These are phyloP conservation scores for Diaporthe ilicicola DNA, from an alignment of 2,329 filamentous ascomycete species.

Conservation along the genomic window DNA sequence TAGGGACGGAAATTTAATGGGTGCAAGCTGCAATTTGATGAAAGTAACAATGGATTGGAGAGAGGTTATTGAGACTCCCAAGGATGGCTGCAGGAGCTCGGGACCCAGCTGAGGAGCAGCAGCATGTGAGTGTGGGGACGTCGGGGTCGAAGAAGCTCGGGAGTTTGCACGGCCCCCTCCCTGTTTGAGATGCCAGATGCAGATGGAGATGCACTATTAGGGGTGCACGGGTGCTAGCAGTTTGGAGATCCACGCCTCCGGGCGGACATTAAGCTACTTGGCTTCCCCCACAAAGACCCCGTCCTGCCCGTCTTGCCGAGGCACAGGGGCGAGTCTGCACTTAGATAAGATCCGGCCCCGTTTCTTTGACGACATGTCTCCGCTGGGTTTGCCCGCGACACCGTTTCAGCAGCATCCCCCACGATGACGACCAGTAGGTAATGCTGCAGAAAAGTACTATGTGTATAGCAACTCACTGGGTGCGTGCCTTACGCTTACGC, in stretches of 20 bases:
- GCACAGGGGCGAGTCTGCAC: not conserved
- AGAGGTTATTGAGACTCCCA: no score
- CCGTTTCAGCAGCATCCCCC: not conserved
- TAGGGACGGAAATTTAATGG: not conserved
- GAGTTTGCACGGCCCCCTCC: slow-evolving; percentile 3
- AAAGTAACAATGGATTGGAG: not conserved
- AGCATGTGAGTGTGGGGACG: slow-evolving; percentile 21
- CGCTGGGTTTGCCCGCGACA: not conserved
- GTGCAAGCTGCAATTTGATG: not conserved
- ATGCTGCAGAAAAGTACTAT: not conserved
- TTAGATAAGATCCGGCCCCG: not conserved
- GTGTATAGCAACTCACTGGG: not conserved
- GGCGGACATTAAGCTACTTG: slow-evolving; percentile 15
- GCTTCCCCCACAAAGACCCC: slow-evolving; percentile 1
- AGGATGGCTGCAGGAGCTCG: no score
- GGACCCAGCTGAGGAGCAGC: slow-evolving; percentile 11
- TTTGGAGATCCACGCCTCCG: not conserved
- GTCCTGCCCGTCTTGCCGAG: not conserved
- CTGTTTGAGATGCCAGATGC: not conserved
- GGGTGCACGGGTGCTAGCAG: no score
- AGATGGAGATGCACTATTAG: not conserved
- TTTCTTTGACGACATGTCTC: not conserved
- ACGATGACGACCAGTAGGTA: no score
- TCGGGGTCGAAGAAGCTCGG: not conserved
- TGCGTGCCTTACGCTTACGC: not conserved